Evolutionary conservation across 2,329 filamentous ascomycete species (phyloP), one percentile per base, ranked within the genome.

Genomic region (Aspergillus tamarii): DNA sequence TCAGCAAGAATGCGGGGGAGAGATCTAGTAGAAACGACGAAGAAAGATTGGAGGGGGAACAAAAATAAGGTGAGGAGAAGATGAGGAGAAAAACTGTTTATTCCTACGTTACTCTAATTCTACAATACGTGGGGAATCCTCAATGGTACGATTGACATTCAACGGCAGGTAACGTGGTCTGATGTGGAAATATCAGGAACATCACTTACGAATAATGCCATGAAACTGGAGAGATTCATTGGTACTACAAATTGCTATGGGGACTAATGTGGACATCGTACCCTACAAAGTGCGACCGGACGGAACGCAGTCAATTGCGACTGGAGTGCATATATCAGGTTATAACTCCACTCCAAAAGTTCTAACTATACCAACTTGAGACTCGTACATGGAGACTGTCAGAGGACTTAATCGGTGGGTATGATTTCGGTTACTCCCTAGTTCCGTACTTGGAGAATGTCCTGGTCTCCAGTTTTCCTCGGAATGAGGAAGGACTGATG

Each of bases 391-490:
- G 48, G 48, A 52, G 50, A 34, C 8, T 26, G 52, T 55, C 52
- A 21, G n/a, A 19, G 28, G 48, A 32, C 8, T 21, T 32, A 12
- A 34, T 19, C n/a, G n/a, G 52, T 30, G 19, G 32, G 30, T 21
- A 54, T 41, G 39, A 41, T 19, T 41, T 41, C 39, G 39, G 39
- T 41, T 41, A n/a, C 39, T 41, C 39, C 39, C 39, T 41, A 19
- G 39, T n/a, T 41, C 39, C 16, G 39, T n/a, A 41, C 39, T 41
- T 53, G 50, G 50, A 53, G 32, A 36, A 54, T 34, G n/a, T 8
- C 30, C 21, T 34, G 19, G 32, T 39, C 52, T 39, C 32, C 52
- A 55, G 52, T 55, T 55, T 55, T 39, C 52, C 52, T 55, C 52
- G 21, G 52, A 41, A 39, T 26, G 21, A 26, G 23, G 48, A 26